Conservation (phyloP, 192 early-diverging fungal genomes). For the Entomortierella lignicola region DNA sequence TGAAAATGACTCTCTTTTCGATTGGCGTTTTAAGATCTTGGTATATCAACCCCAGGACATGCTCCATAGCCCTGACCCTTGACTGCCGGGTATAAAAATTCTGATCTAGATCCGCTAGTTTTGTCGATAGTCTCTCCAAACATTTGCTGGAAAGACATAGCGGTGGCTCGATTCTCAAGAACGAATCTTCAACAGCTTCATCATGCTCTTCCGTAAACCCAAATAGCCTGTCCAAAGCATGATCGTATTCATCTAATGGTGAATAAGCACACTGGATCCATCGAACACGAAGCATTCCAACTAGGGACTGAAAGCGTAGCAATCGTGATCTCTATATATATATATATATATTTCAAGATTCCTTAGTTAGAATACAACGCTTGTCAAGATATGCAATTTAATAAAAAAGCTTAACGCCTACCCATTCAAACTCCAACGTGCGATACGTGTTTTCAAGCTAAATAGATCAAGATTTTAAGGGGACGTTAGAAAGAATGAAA, state of each 20-base stretch:
- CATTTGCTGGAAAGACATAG: conserved; percentile 55
- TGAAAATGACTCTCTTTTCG: conserved; percentile 23
- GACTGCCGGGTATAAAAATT: conserved; percentile 53
- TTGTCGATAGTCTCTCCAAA: conserved; percentile 43
- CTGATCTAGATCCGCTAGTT: conserved; percentile 43
- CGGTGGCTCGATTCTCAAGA: conserved; percentile 40
- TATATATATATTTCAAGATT: too few relatives aligned
- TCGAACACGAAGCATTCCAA: conserved; percentile 32
- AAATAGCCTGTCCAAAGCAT: conserved; percentile 33
- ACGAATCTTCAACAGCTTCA: conserved; percentile 11
- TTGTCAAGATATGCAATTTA: background rate
- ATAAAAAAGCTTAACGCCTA: conserved; percentile 1
- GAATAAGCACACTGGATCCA: conserved; percentile 46
- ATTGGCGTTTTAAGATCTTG: conserved; percentile 25
- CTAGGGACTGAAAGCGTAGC: conserved; percentile 33
- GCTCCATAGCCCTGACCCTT: conserved; percentile 47
- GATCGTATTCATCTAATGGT: conserved; percentile 31
- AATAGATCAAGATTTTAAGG: background rate
- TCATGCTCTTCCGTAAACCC: conserved; percentile 19
- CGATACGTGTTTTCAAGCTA: conserved; percentile 39
- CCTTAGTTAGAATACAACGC: background rate
- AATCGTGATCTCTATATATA: conserved; percentile 23
- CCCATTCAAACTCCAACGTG: conserved; percentile 45
- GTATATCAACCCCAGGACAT: conserved; percentile 44
- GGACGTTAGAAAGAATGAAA: background rate